phyloP scores from a whole-genome alignment of 768 basidiomycete genomes.

The Basidioascus undulatus region DNA sequence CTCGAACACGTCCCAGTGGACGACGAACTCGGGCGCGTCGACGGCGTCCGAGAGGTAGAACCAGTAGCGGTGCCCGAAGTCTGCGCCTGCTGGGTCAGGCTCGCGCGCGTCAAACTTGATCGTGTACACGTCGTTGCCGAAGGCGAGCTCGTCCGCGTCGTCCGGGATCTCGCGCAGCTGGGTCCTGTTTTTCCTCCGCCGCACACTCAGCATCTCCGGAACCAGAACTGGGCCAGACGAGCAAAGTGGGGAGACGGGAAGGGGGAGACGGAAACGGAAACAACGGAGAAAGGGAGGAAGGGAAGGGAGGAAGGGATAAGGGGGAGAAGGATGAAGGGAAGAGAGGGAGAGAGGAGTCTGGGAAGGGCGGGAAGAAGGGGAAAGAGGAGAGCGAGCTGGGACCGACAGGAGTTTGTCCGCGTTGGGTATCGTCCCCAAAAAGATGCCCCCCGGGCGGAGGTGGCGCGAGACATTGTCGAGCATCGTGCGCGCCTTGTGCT shows the following conservation, averaged over 20 bases:
- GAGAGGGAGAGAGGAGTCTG: neutral
- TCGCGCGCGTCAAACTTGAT: conserved; percentile 49
- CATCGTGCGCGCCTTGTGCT: conserved; percentile 69
- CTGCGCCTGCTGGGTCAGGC: conserved; percentile 31
- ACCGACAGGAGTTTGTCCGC: conserved; percentile 58
- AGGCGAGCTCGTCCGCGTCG: conserved; percentile 43
- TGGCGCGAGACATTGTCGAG: conserved; percentile 63
- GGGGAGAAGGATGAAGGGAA: neutral
- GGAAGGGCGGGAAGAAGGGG: neutral
- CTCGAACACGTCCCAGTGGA: conserved; percentile 83
- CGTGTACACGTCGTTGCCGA: conserved; percentile 75
- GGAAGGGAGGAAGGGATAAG: neutral
- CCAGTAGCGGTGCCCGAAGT: conserved; percentile 83
- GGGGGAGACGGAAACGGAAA: conserved; percentile 1
- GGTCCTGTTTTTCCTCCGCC: conserved; percentile 31
- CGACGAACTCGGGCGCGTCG: conserved; percentile 88
- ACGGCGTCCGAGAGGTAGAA: conserved; percentile 90
- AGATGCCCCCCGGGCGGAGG: conserved; percentile 63
- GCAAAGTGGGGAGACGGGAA: neutral
- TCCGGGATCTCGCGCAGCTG: conserved; percentile 45
- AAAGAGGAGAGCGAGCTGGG: neutral
- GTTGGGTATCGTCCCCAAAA: conserved; percentile 93
- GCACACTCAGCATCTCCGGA: neutral
- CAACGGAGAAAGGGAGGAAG: neutral
- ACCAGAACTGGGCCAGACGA: neutral